Base-by-base conservation (phyloP, 345 rosid species). In the Bruguiera sexangula region DNA sequence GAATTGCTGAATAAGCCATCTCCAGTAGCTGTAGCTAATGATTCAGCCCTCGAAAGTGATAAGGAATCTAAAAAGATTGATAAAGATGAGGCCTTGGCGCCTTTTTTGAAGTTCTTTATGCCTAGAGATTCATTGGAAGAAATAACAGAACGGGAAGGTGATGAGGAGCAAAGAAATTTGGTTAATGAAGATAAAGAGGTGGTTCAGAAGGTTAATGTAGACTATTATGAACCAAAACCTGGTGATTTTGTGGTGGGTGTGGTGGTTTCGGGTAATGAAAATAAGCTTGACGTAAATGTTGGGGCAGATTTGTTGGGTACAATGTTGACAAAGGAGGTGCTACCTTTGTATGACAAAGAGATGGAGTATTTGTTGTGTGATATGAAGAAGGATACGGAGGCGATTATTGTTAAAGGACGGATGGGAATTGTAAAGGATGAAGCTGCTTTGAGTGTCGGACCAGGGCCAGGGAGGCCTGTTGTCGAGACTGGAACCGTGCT, bases 181-280 rank as follows among this genome's bases (percentile, higher is more conserved):
- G 60, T 55, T 9, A 51, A 26, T 52, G 72, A 66, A 57, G 67
- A 62, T 0, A 82, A 73, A 63, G 87, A 78, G 76, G 70, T 6
- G 76, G 70, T 5, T 4, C 37, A 63, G 74, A 86, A 81, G 82
- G 76, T 89, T 22, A 65, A 68, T 31, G 93, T 87, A 53, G 95
- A 85, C 73, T 94, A 89, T 67, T 94, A 87, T 78, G 90, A 86
- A 50, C 98, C 97, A 8, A 85, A 86, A 70, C 85, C 87, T 1
- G 93, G 96, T 46, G 97, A 94, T 51, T 82, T 89, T 52, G 97
- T 91, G 73, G 85, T 91, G 29, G 98, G 98, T n/a, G 95, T 91
- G 11, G 97, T 94, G 78, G 96, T 94, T 81, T 89, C 98, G 0
- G 98, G 98, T 43, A 91, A 91, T 64, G 98, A 89, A 89, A 89